These are phyloP conservation scores for Colletotrichum simmondsii DNA, from an alignment of 2,329 filamentous ascomycete genomes.

Conservation along the genomic window DNA sequence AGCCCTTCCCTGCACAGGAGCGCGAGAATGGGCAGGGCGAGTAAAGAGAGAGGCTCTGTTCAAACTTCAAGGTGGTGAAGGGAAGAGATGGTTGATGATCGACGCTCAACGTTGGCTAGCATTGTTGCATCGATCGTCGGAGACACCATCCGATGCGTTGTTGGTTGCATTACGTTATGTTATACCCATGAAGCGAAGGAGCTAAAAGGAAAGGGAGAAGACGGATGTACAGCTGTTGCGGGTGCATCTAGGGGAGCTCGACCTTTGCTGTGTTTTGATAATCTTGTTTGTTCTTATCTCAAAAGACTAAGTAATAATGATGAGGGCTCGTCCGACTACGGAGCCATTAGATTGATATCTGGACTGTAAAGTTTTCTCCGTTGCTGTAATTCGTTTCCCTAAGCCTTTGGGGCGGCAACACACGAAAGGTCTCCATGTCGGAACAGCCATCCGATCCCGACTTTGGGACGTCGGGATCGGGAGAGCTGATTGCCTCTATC, in stretches of 20 bases:
- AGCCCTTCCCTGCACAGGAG: constrained; percentile 32
- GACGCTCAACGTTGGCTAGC: neutral
- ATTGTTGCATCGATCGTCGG: neutral
- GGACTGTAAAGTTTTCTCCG: neutral
- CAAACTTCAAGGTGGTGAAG: neutral
- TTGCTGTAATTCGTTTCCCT: neutral
- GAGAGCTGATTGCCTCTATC: constrained; percentile 7
- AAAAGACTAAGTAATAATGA: neutral
- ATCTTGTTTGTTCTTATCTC: neutral
- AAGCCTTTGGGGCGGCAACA: neutral
- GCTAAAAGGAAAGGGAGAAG: neutral
- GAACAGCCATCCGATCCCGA: constrained; percentile 18
- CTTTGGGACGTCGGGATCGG: constrained; percentile 23
- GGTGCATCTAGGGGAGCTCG: neutral
- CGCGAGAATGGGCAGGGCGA: constrained; percentile 16
- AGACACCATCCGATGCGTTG: constrained; percentile 5
- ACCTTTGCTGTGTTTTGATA: neutral
- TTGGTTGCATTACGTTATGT: constrained; percentile 29
- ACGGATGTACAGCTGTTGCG: neutral
- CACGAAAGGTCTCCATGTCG: neutral
- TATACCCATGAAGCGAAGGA: constrained; percentile 31
- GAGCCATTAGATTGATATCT: neutral
- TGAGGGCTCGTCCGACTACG: neutral
- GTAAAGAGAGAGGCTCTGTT: constrained; percentile 1
- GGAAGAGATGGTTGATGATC: neutral